Base-by-base conservation (phyloP, 1,284 basidiomycete genomes). In the Cutaneotrichosporon dermatis region DNA sequence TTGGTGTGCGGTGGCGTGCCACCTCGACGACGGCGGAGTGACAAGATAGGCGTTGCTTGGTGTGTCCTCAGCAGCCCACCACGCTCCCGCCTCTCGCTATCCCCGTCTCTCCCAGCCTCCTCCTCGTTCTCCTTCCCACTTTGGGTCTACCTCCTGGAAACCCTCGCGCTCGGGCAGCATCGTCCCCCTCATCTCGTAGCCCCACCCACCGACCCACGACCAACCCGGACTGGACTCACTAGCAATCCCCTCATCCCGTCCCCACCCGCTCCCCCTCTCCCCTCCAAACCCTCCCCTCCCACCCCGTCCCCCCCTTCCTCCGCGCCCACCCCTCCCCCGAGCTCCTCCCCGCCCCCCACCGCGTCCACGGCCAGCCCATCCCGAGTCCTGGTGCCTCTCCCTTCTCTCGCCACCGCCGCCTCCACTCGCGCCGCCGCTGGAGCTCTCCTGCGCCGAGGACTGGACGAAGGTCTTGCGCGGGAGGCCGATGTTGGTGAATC, bases 401-500 rank as follows among this genome's bases (percentile, higher is more conserved):
- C 16, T 13, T 42, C 3, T 25, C 25, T 25, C 25, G 2, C 25
- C 25, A 3, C 25, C 25, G 25, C 25, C 25, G 25, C 25, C 15
- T 9, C 15, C 50, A 8, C 39, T n/a, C n/a, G n/a, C 39, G 16
- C 44, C 25, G 15, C 44, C 15, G 39, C 50, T 41, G 16, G 50
- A 33, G 33, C 44, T 4, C 44, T 77, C 77, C 60, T 78, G 72
- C 0, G 75, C 73, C 11, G 76, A 68, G 0, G 77, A 79, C 12
- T 70, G 66, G 33, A 77, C 70, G 54, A 75, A 76, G 34, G 66
- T 69, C 63, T 76, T 75, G 41, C 71, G 69, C 41, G 73, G 68
- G 70, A 79, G 71, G 11, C 77, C 76, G 43, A 79, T 78, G 16
- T 73, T 75, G 9, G 78, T 79, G 64, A 78, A 71, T 41, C 78